Conservation (phyloP, 2,329 filamentous ascomycete genomes). For the Geosmithia morbida region DNA sequence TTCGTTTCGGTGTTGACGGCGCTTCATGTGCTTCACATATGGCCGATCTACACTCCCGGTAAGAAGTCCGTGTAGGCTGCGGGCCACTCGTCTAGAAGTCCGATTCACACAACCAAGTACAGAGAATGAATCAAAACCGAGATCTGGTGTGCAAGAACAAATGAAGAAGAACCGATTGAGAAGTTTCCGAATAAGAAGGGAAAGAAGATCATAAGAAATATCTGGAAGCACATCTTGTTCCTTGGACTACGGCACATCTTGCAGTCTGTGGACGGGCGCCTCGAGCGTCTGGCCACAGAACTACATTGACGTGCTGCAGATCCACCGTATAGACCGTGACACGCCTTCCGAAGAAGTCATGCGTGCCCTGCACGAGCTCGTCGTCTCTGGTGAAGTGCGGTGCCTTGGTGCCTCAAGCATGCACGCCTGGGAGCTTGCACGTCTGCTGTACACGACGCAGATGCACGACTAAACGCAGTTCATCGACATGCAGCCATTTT, state of each 20-base stretch:
- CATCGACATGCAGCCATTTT: conserved; percentile 40
- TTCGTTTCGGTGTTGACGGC: background rate
- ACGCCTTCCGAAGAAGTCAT: conserved; percentile 39
- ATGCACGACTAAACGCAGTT: conserved; percentile 41
- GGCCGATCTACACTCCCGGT: background rate
- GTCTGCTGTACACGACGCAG: conserved; percentile 35
- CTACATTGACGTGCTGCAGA: conserved; percentile 40
- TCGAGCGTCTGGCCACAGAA: conserved; percentile 33
- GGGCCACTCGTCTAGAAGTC: background rate
- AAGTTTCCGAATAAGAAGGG: background rate
- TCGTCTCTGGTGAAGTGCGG: conserved; percentile 34
- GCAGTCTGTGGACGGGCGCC: conserved; percentile 44
- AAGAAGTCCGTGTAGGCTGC: background rate
- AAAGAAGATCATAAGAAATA: background rate
- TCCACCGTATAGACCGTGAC: conserved; percentile 37
- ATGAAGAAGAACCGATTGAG: background rate
- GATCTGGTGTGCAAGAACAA: no score
- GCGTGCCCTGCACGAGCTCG: conserved; percentile 38
- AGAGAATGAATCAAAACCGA: background rate
- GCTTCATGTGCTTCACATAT: background rate
- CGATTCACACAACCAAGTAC: background rate
- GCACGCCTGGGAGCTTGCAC: conserved; percentile 30
- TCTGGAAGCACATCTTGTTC: no score
- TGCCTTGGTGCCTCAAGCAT: conserved; percentile 25
- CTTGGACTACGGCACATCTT: no score